Evolutionary conservation across 345 rosid species (phyloP).

Genomic region (Schrenkiella parvula): DNA sequence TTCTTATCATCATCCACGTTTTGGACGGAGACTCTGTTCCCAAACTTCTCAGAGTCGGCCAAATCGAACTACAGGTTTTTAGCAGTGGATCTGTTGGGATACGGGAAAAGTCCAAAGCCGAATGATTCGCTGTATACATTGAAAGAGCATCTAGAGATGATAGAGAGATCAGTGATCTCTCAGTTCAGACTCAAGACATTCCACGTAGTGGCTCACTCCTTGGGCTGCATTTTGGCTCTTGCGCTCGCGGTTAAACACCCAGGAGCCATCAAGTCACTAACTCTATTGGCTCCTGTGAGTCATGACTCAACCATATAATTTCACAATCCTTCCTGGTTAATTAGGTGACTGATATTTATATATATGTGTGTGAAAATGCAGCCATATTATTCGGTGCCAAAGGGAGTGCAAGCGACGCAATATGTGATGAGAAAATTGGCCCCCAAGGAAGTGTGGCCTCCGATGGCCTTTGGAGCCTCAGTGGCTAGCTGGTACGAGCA

Average conservation of each 20-base stretch:
- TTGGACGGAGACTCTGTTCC: constrained; percentile 96
- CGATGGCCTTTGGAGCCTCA: constrained; percentile 76
- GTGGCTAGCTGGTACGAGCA: constrained; percentile 98
- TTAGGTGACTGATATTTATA: not conserved
- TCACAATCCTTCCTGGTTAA: not conserved
- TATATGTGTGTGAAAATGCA: constrained; percentile 39
- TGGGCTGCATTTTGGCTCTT: constrained; percentile 95
- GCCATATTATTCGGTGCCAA: constrained; percentile 85
- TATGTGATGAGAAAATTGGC: constrained; percentile 81
- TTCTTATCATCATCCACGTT: constrained; percentile 94
- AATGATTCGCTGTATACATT: constrained; percentile 83
- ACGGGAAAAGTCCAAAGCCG: constrained; percentile 96
- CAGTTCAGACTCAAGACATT: constrained; percentile 68
- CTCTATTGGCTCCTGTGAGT: constrained; percentile 88
- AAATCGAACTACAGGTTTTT: constrained; percentile 67
- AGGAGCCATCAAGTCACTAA: constrained; percentile 73
- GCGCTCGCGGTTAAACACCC: constrained; percentile 86
- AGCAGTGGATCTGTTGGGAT: constrained; percentile 85
- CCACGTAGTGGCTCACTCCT: constrained; percentile 97
- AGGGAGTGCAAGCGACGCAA: constrained; percentile 66
- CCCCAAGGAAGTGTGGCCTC: constrained; percentile 88
- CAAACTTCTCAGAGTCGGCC: constrained; percentile 66
- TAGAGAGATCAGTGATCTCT: constrained; percentile 68
- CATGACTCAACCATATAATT: constrained; percentile 35
- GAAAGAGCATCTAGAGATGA: constrained; percentile 89